Conservation (phyloP, 306 rosid genomes). For the Cucurbita ficifolia region DNA sequence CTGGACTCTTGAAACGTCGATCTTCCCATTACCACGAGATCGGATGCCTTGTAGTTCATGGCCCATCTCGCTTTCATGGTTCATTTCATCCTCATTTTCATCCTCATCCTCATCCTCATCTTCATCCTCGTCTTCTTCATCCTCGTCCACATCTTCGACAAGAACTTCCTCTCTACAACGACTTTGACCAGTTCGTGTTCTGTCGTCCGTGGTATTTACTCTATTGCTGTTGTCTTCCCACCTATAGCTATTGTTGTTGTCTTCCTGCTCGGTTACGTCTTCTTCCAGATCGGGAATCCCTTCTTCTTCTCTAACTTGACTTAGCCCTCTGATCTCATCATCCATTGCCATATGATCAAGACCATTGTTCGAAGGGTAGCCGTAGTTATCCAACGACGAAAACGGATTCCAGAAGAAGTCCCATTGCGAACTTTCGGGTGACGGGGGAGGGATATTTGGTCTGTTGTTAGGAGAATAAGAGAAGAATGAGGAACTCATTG, state of each 20-base stretch:
- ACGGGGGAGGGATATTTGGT: constrained; percentile 51
- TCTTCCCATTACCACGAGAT: constrained; percentile 17
- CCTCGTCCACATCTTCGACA: constrained; percentile 52
- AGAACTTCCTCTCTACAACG: constrained; percentile 36
- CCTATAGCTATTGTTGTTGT: constrained; percentile 6
- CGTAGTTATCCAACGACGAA: constrained; percentile 63
- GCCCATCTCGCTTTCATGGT: constrained; percentile 17
- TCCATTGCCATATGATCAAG: constrained; percentile 34
- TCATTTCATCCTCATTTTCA: constrained; percentile 15
- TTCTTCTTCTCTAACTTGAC: constrained; percentile 71
- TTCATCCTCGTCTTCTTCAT: constrained; percentile 30
- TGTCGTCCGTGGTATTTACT: constrained; percentile 29
- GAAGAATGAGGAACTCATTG: constrained; percentile 44
- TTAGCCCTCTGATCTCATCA: constrained; percentile 54
- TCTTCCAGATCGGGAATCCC: constrained; percentile 88
- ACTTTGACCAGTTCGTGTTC: constrained; percentile 20
- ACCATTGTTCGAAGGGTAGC: constrained; percentile 41
- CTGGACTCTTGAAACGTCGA: constrained; percentile 41
- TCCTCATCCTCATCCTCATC: constrained; percentile 17
- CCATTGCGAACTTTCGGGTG: constrained; percentile 74
- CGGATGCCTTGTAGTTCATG: constrained; percentile 16
- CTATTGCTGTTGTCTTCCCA: constrained; percentile 7
- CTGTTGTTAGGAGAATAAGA: constrained; percentile 50
- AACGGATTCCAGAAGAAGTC: constrained; percentile 92
- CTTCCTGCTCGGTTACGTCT: constrained; percentile 46